Percentiles rank a stretch among this genome's conserved stretches.
Conservation (phyloP, 1,139 yeast genomes). For the Debaryomyces subglobosus region DNA sequence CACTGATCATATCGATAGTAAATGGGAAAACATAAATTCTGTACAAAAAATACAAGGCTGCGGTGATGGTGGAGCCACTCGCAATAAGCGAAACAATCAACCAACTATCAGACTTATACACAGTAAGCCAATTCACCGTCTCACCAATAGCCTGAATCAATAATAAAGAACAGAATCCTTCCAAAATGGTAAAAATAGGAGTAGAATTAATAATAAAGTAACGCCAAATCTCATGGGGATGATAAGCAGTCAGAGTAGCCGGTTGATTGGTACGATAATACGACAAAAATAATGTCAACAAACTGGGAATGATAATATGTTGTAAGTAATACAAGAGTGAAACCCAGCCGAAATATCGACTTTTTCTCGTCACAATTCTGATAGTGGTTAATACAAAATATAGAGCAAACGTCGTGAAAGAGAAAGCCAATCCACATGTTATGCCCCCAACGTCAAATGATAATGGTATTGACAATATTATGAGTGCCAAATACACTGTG, state of each 20-base stretch:
- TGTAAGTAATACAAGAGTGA: conserved; percentile 76
- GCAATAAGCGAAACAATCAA: conserved; percentile 72
- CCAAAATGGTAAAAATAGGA: conserved; percentile 83
- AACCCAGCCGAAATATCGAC: conserved; percentile 53
- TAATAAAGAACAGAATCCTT: conserved; percentile 88
- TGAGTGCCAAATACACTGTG: conserved; percentile 61
- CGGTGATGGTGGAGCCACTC: conserved; percentile 76
- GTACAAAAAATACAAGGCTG: conserved; percentile 76
- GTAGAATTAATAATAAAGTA: conserved; percentile 75
- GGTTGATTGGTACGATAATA: conserved; percentile 31
- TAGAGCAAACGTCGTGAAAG: conserved; percentile 69
- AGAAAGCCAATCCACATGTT: conserved; percentile 84
- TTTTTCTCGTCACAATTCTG: conserved; percentile 55
- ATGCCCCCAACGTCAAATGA: conserved; percentile 96
- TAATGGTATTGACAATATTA: conserved; percentile 83
- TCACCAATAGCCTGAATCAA: conserved; percentile 92
- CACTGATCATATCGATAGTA: conserved; percentile 73
- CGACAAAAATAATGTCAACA: conserved; percentile 73
- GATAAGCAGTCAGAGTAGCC: conserved; percentile 14
- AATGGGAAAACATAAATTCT: conserved; percentile 76
- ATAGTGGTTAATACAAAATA: conserved; percentile 77
- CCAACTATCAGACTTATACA: conserved; percentile 74
- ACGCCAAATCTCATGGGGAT: conserved; percentile 57
- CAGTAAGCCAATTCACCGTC: conserved; percentile 72
- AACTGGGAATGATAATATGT: conserved; percentile 79